A percentile compares a stretch with the other conserved stretches of the same genome.
These are phyloP conservation scores for Xerophyta viscosa DNA, from an alignment of 106 monocot genomes.

Conservation along the genomic window DNA sequence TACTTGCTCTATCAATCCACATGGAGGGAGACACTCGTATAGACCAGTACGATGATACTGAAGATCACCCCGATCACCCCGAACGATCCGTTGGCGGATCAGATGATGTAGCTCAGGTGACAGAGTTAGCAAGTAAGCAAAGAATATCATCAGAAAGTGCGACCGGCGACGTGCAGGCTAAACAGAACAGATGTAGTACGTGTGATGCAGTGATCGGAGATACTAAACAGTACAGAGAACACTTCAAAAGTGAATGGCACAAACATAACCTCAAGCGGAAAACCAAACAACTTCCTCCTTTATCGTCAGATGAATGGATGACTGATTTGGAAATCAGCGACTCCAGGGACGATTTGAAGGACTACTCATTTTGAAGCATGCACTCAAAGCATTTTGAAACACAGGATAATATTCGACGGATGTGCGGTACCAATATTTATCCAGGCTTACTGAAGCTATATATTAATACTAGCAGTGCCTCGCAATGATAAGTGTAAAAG, in stretches of 20 bases:
- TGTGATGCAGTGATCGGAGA: no score
- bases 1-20: slow-evolving; percentile 72
- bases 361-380: slow-evolving; percentile 75
- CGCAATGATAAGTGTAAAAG: no score
- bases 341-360: slow-evolving; percentile 50
- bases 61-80: slow-evolving; percentile 36
- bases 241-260: slow-evolving; percentile 82
- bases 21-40: slow-evolving; percentile 50
- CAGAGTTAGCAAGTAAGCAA: neutral
- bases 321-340: slow-evolving; percentile 53
- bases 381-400: no score
- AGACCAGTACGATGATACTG: slow-evolving; percentile 41
- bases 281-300: slow-evolving; percentile 76
- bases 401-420: no score
- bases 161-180: no score
- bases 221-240: slow-evolving; percentile 30
- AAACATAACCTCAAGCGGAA: slow-evolving; percentile 66
- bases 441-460: no score
- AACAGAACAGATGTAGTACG: no score
- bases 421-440: no score
- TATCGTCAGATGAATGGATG: slow-evolving; percentile 66
- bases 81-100: slow-evolving; percentile 18
- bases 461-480: no score
- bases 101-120: slow-evolving; percentile 14
- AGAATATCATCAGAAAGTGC: no score